Evolutionary conservation across 1,139 yeast species (phyloP), one percentile per base, ranked within the genome.

Genomic region (Yamadazyma spencermartinsiae): DNA sequence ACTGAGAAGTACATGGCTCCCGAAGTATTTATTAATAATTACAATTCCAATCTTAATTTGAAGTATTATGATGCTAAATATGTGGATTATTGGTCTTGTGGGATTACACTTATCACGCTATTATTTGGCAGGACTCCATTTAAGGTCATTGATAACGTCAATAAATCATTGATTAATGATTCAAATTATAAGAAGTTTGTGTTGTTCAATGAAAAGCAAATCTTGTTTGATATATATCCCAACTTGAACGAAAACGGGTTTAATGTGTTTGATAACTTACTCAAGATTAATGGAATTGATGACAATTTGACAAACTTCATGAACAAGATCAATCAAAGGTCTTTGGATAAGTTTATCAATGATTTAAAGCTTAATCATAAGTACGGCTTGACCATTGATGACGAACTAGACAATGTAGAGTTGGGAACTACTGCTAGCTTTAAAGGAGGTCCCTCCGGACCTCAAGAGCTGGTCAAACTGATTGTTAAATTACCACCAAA

Each of bases 1-100:
- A 74, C 80, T 6, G 80, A 76, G 47, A 74, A 74, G 52, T 76
- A 75, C 50, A 75, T 76, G 80, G 78, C 82, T 0, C 82, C 82
- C 1, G 82, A 76, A 48, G 51, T 66, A 61, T 43, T 62, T 58
- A 41, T 46, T 32, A 40, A 45, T 29, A 43, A 45, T 40, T 43
- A 41, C 34, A 52, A 51, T 16, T 41, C 50, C 20, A 45, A 50
- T 33, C 49, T 48, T 17, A 54, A 52, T 23, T 43, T 55, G 30
- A 50, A 51, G 24, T 44, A 51, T n/a, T 65, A 67, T 43, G 72
- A 67, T 40, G 55, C 65, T 32, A 55, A 51, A 43, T 67, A 54
- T 41, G 64, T 64, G 25, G 75, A 64, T 52, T 68, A 58, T 47
- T 69, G 74, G 75, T 65, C 73, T 4, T 57, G 63, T 43, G 75